Evolutionary conservation across 495 filamentous ascomycete species (phyloP), one percentile per base, ranked within the genome.

Genomic region (Aspergillus ostianus): DNA sequence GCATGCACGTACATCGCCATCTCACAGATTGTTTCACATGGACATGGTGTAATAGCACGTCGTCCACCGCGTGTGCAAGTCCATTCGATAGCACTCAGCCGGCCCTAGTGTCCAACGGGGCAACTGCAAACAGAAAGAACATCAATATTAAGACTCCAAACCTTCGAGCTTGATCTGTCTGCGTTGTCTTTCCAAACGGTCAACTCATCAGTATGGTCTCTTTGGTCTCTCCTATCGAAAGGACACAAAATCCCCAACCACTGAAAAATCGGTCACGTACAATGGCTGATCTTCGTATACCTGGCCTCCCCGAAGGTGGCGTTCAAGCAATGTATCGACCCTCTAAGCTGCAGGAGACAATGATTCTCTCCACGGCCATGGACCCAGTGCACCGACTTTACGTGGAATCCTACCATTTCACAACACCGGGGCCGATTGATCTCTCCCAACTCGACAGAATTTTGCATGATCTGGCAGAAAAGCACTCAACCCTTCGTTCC

Each of bases 291-390:
- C 49, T 51, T 20, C n/a, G 15, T 17, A 20, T 21, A 13, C n/a
- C 12, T 7, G 53, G 18, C 20, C 10, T 56, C 41, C 41, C 53
- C 4, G 21, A 17, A 49, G 26, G 8, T 1, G 17, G 53, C 41
- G 13, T 56, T 2, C 41, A 56, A 56, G 36, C 55, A 0, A 17
- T 57, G 4, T 26, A 50, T 41, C 26, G 17, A 19, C 36, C 55
- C 13, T 48, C 55, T 13, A 50, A 18, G 6, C 7, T 57, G 55
- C 55, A 57, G 23, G 55, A 57, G 44, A 47, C 45, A n/a, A 57
- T 57, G 55, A 36, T 57, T 12, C 45, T 50, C n/a, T 23, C 55
- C 6, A 57, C 44, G 10, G 18, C 49, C 19, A 51, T 51, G 49
- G 49, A 51, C 23, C 49, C 18, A 0, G 21, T 21, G 3, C 49